Evolutionary conservation across 805 yeast genomes (phyloP), one percentile per base, ranked within the genome.

Genomic region (Teunomyces atbi): DNA sequence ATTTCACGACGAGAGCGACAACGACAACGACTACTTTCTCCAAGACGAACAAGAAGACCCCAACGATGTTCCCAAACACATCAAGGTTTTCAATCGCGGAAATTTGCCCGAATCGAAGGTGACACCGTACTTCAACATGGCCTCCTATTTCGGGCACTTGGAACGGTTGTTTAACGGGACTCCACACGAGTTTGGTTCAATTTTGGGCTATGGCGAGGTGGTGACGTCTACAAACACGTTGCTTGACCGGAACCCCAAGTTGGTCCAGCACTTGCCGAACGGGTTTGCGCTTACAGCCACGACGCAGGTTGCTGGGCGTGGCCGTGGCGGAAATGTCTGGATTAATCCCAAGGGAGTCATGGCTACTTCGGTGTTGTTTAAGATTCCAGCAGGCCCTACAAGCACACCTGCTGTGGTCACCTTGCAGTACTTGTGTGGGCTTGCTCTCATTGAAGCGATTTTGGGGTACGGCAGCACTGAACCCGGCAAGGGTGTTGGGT

Each of bases 261-360:
- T 89, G 30, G 64, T 92, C 45, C 66, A 74, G 6, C 57, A 68
- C 29, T 62, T 87, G 21, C 96, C 96, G 1, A 74, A 82, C 21
- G 96, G 96, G 0, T 77, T 83, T 8, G 71, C 82, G 1, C 64
- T 84, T 8, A 76, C 83, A 3, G 97, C 96, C 0, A 83, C 91
- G 1, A 79, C 86, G 3, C 99, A 94, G 64, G 84, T 89, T 1
- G 78, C 89, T 0, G 99, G 99, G 1, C 75, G 92, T 41, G 99
- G 99, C 2, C 79, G 99, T 46, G 96, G 97, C 12, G 95, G 94
- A 1, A 94, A 94, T 54, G 83, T 82, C 2, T 94, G 99, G 99
- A 84, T 94, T 19, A 91, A 89, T 54, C 99, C 99, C 3, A 76
- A 78, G 19, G 99, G 99, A 8, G 95, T 90, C 1, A 67, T 89